Percentiles rank a stretch among this genome's conserved stretches.
These are phyloP conservation scores for Chenopodium berlandieri DNA, from an alignment of 148 eudicot genomes.

Conservation along the genomic window DNA sequence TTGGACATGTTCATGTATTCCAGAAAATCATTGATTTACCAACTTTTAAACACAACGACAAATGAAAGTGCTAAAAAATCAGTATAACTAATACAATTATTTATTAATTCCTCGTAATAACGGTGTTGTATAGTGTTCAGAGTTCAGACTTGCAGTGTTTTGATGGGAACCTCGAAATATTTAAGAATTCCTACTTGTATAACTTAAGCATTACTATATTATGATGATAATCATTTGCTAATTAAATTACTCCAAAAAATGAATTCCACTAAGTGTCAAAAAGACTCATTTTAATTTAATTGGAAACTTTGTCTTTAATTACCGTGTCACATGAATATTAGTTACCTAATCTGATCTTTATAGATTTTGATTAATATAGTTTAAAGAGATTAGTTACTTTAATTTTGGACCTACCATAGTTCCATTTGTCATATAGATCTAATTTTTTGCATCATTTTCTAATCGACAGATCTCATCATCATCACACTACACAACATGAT, in stretches of 20 bases:
- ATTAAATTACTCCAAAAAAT: neutral
- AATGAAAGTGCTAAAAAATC: no score
- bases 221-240: neutral
- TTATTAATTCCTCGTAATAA: no score
- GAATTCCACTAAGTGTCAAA: slow-evolving; percentile 3
- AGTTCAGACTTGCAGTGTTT: no score
- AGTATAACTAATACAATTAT: no score
- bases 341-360: slow-evolving; percentile 14
- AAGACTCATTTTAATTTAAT: neutral
- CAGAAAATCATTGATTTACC: neutral
- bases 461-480: neutral
- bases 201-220: no score
- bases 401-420: neutral
- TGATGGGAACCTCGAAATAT: no score
- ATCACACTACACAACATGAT: neutral
- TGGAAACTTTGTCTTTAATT: slow-evolving; percentile 4
- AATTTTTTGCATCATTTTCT: neutral
- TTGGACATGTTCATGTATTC: neutral
- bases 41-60: neutral
- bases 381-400: neutral
- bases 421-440: neutral
- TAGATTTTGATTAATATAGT: neutral
- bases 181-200: no score
- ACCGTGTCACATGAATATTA: slow-evolving; percentile 18
- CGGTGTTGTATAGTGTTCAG: no score